These are phyloP conservation scores for Dactylonectria estremocensis DNA, from an alignment of 2,329 filamentous ascomycete species.

Conservation along the genomic window DNA sequence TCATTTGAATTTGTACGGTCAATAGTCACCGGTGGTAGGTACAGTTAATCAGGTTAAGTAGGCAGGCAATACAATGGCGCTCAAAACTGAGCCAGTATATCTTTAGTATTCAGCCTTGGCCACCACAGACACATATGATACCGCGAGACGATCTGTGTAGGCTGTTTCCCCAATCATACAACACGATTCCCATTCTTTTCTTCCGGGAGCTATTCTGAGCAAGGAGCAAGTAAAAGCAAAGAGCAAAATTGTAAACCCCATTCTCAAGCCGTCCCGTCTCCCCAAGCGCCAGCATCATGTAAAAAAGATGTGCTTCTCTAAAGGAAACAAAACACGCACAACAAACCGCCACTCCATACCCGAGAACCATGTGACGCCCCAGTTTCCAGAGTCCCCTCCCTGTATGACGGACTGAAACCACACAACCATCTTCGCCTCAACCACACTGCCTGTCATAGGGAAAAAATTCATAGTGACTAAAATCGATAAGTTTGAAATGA, in stretches of 20 bases:
- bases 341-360: conserved; percentile 26
- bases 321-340: conserved; percentile 35
- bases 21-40: background rate
- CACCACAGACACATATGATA: conserved; percentile 37
- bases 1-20: background rate
- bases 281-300: conserved; percentile 38
- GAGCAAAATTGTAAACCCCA: conserved; percentile 21
- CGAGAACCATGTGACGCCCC: conserved; percentile 37
- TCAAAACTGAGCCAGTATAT: conserved; percentile 35
- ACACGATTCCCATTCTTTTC: conserved; percentile 28
- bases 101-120: conserved; percentile 30
- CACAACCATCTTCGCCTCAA: conserved; percentile 39
- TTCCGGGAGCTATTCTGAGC: conserved; percentile 18
- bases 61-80: conserved; percentile 13
- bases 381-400: conserved; percentile 30
- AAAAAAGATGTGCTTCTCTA: conserved; percentile 43
- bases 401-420: conserved; percentile 40
- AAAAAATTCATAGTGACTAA: conserved; percentile 44
- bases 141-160: conserved; percentile 25
- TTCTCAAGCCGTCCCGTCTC: conserved; percentile 31
- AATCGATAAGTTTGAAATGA: conserved; percentile 49
- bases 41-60: background rate
- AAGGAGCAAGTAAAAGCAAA: conserved; percentile 20
- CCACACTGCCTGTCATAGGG: conserved; percentile 34
- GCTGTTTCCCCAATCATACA: conserved; percentile 40